Evolutionary conservation across 371 early-diverging fungal genomes (phyloP).

Genomic region (Haplosporangium sp.): DNA sequence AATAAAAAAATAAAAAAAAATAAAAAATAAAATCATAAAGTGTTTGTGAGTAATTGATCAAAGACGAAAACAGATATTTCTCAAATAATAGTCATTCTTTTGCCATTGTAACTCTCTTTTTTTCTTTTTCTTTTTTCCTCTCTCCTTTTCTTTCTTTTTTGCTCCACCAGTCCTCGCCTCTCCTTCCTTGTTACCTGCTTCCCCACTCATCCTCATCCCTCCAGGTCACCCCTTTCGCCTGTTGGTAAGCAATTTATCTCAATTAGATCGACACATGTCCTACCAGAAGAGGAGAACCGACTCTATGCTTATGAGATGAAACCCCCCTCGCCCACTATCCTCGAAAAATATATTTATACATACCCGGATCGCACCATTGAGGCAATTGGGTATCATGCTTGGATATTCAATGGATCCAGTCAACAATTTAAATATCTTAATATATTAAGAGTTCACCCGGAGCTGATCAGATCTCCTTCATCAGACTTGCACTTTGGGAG

Average conservation of each 20-base stretch:
- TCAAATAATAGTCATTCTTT: constrained; percentile 9
- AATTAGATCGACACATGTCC: neutral
- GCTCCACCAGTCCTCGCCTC: neutral
- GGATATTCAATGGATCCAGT: neutral
- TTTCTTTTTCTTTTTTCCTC: constrained; percentile 6
- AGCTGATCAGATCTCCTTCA: constrained; percentile 6
- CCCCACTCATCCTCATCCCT: too few species aligned
- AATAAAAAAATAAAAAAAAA: neutral
- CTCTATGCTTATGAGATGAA: neutral
- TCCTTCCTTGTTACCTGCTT: neutral
- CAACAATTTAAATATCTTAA: neutral
- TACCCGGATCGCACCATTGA: too few species aligned
- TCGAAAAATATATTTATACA: neutral
- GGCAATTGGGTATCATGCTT: neutral
- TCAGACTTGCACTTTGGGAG: neutral
- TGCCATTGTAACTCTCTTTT: neutral
- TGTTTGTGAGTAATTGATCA: constrained; percentile 20
- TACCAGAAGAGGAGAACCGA: neutral
- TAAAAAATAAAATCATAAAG: neutral
- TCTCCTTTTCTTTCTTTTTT: neutral
- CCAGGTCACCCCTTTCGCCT: constrained; percentile 3
- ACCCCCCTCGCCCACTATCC: neutral
- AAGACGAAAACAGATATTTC: neutral
- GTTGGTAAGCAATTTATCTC: constrained; percentile 16
- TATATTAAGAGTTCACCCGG: neutral